Conservation (phyloP, 192 early-diverging fungal species). For the Irineochytrium annulatum region DNA sequence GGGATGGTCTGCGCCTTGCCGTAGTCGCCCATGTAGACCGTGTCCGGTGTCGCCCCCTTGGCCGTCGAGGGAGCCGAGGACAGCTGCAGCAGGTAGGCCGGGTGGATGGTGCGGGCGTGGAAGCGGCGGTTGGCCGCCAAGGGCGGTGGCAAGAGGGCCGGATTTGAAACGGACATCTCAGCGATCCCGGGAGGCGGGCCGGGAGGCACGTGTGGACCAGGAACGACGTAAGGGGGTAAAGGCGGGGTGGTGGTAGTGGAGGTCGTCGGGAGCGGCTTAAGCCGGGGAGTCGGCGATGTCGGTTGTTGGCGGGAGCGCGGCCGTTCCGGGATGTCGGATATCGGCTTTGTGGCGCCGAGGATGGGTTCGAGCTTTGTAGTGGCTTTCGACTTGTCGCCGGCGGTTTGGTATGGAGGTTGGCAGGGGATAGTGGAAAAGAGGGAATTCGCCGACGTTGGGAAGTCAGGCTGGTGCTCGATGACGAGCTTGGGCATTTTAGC, state of each 20-base stretch:
- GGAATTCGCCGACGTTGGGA: not conserved
- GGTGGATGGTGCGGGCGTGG: conserved; percentile 19
- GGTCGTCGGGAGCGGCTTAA: not conserved
- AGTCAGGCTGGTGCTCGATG: not conserved
- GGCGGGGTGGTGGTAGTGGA: not conserved
- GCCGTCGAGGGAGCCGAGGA: not conserved
- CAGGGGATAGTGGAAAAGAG: not conserved
- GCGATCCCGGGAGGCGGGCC: conserved; percentile 8
- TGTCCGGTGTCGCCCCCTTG: conserved; percentile 13
- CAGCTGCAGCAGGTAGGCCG: conserved; percentile 10
- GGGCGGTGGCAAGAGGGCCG: conserved; percentile 11
- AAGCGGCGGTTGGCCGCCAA: conserved; percentile 9
- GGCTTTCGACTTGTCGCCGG: not conserved
- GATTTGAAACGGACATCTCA: conserved; percentile 11
- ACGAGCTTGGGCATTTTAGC: not conserved
- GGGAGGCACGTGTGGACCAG: conserved; percentile 9
- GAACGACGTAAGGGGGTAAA: conserved; percentile 8
- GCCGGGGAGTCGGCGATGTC: not conserved
- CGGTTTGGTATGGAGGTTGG: not conserved
- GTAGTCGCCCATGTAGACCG: conserved; percentile 19
- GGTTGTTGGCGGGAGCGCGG: not conserved
- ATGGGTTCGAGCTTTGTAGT: conserved; percentile 4
- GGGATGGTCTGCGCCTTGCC: conserved; percentile 10
- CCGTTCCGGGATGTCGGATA: not conserved
- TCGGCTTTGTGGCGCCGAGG: not conserved